These are phyloP conservation scores for Patellifolia procumbens DNA, from an alignment of 179 eudicot genomes.

Conservation along the genomic window DNA sequence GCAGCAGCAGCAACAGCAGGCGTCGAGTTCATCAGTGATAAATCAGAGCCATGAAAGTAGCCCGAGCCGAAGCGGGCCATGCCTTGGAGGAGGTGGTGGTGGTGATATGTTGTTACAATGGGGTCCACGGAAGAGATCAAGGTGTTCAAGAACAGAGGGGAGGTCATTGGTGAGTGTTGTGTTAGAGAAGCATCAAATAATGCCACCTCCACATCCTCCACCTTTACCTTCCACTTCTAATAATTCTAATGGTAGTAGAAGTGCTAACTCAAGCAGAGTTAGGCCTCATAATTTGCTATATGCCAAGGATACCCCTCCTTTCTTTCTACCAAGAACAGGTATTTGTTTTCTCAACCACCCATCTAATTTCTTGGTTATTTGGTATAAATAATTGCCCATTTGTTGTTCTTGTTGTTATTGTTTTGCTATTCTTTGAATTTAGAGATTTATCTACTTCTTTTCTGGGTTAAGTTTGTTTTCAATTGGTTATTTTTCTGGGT, in stretches of 20 bases:
- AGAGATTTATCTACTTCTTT: neutral
- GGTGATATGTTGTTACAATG: constrained; percentile 38
- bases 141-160: constrained; percentile 31
- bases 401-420: too few species aligned
- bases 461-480: neutral
- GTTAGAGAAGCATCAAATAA: constrained; percentile 14
- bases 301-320: constrained; percentile 12
- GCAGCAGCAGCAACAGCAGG: neutral
- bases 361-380: too few species aligned
- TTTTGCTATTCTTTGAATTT: too few species aligned
- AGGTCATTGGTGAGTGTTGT: constrained; percentile 2
- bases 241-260: neutral
- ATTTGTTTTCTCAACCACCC: neutral
- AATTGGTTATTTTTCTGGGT: too few species aligned
- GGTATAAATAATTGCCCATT: too few species aligned
- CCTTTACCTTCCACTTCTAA: constrained; percentile 5
- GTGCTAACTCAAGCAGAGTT: constrained; percentile 5
- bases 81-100: neutral
- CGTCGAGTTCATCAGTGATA: neutral
- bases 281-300: constrained; percentile 13
- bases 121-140: constrained; percentile 50
- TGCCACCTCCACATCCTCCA: constrained; percentile 28
- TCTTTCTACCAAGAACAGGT: constrained; percentile 25
- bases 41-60: constrained; percentile 13
- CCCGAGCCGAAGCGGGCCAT: neutral